Percentiles rank a stretch among this genome's conserved stretches.
Evolutionary conservation across 805 yeast species (phyloP).

Genomic region (Wickerhamiella hasegawae): DNA sequence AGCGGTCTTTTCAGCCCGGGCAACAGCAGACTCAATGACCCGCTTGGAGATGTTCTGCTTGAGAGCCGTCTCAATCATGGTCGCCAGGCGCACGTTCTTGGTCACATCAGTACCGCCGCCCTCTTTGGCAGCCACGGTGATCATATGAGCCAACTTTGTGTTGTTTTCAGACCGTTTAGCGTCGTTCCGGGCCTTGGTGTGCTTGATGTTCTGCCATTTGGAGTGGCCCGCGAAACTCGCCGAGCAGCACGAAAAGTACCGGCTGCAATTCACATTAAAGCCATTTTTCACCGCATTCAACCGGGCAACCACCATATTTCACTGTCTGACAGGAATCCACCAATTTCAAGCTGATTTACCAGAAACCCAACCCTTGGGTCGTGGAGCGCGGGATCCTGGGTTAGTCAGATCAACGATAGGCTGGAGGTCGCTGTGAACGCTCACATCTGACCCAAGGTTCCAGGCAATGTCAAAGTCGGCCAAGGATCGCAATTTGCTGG

Average conservation of each 20-base stretch:
- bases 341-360: no score
- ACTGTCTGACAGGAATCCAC: no score
- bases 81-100: constrained; percentile 42
- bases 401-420: no score
- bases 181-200: constrained; percentile 86
- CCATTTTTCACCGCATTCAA: no score
- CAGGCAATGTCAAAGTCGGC: constrained; percentile 23
- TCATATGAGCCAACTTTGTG: constrained; percentile 54
- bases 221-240: constrained; percentile 58
- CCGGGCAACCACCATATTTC: no score
- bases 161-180: constrained; percentile 55
- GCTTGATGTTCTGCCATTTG: constrained; percentile 91
- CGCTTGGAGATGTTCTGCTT: constrained; percentile 64
- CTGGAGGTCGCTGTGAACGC: no score
- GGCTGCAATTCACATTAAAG: neutral
- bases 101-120: constrained; percentile 53
- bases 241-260: neutral
- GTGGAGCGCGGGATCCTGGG: no score
- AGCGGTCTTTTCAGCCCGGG: constrained; percentile 37
- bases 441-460: no score
- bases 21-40: constrained; percentile 75
- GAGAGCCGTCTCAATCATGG: constrained; percentile 65
- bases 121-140: constrained; percentile 54
- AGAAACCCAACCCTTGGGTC: no score
- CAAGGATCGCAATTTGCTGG: constrained; percentile 66